Base-by-base conservation (phyloP, 345 rosid species). In the Hevea brasiliensis region DNA sequence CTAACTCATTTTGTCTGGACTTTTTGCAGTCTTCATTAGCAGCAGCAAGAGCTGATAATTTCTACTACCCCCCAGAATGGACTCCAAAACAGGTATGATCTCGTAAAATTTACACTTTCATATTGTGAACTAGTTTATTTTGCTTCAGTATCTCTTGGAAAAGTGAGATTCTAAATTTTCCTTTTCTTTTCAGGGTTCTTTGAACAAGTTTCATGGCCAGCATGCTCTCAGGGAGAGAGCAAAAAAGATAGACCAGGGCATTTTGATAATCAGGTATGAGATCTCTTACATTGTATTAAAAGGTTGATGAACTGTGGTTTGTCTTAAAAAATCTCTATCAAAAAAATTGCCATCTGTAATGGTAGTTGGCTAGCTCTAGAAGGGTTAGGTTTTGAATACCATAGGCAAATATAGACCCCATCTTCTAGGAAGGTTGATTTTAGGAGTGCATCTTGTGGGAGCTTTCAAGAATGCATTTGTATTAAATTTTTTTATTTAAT, bases 31-130 rank as follows among this genome's bases (percentile, higher is more conserved):
- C 99, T 84, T 81, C 98, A 5, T 87, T 96, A 71, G 92, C 98
- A 72, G 98, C 97, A 61, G 99, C 98, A 17, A 88, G 99, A 83
- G 98, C 98, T 2, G 97, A 96, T 74, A 91, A 96, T 83, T 96
- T 91, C 76, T 96, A 96, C 85, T 91, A 90, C 69, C 98, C 98
- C 3, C 98, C 96, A 56, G 96, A 96, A 91, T 96, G 96, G 98
- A 82, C 90, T 54, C 98, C 98, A 0, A 83, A 89, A 72, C 89
- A 95, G 89, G 92, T 90, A 75, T 51, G 63, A 6, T 45, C 3
- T 20, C 13, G 9, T 2, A 32, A 6, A 21, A 29, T 13, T 27
- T 27, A 13, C 10, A 35, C 62, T 60, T 12, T 67, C 13, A 42
- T 48, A n/a, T 79, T 58, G 54, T 59, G 50, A 47, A 48, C 7